Conservation (phyloP, 2,329 filamentous ascomycete species). For the Colletotrichum plurivorum region DNA sequence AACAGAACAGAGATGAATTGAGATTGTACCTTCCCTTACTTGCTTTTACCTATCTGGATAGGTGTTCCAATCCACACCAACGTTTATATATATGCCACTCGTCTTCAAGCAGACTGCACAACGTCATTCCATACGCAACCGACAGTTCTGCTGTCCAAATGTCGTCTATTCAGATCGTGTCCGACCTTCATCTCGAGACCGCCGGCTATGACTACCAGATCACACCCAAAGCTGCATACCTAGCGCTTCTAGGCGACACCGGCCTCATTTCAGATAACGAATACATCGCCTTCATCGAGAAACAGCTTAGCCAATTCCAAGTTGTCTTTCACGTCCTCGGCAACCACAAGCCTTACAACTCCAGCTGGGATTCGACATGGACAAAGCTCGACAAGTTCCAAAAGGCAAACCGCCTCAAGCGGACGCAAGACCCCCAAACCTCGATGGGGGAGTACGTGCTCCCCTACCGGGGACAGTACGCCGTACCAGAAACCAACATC, state of each 20-base stretch:
- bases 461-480: constrained; percentile 50
- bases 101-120: too few relatives aligned
- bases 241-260: constrained; percentile 71
- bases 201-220: constrained; percentile 68
- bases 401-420: constrained; percentile 26
- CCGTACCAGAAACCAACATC: constrained; percentile 43
- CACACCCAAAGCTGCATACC: constrained; percentile 59
- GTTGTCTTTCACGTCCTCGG: constrained; percentile 66
- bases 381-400: constrained; percentile 50
- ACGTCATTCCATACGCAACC: neutral
- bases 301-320: constrained; percentile 63
- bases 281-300: constrained; percentile 60
- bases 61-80: too few relatives aligned
- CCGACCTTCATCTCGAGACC: constrained; percentile 70
- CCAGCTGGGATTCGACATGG: constrained; percentile 51
- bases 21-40: too few relatives aligned
- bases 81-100: too few relatives aligned
- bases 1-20: too few relatives aligned
- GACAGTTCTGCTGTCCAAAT: neutral
- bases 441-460: constrained; percentile 55
- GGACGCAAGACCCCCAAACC: constrained; percentile 36
- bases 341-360: constrained; percentile 69
- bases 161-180: constrained; percentile 61
- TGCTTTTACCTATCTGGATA: too few relatives aligned
- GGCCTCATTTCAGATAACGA: constrained; percentile 59